Base-by-base conservation (phyloP, 2,329 filamentous ascomycete genomes). In the Xylariales sp. region DNA sequence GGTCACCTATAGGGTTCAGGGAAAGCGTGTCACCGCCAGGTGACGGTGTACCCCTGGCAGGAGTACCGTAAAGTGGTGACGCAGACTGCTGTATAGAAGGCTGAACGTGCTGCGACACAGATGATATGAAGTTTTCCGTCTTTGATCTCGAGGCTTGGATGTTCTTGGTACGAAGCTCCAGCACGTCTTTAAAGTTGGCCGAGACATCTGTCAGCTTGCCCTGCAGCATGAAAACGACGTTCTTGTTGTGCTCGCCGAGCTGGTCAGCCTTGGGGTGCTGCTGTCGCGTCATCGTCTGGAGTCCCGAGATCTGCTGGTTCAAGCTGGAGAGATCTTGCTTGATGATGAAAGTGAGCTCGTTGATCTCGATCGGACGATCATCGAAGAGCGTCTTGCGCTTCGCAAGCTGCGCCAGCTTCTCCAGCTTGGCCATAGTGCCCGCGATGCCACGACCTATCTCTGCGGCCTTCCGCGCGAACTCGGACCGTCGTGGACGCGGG, bases 171-270 rank as follows among this genome's bases (percentile, higher is more conserved):
- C 93, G 81, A 29, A 95, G 87, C 61, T 98, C 93, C 8, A 98
- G 73, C 5, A 97, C 91, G 53, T 97, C 91, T 64, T 97, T 97
- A 75, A 98, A 97, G 61, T 91, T 95, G 45, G 84, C 88, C 18
- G 86, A 87, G 4, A 98, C 91, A 55, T 95, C 89, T 27, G 89
- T 91, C 28, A 97, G 72, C 57, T 93, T 93, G 45, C 88, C 88
- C 64, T 96, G 89, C 14, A 97, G 69, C 57, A 97, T 74, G 45
- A 95, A 82, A 4, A 96, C 87, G 21, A 97, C 93, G 57, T 97
- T 96, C 65, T 95, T 95, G 70, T 95, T 95, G 68, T 98, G 94
- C 59, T 97, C 90, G 51, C 89, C 89, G 62, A 95, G 88, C 57
- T 96, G 90, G 50, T 78, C 79, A 46, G 67, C 71, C 49, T 72